A percentile compares a stretch with the other conserved stretches of the same genome.
These are phyloP conservation scores for Typha latifolia DNA, from an alignment of 176 grass and related monocot genomes.

Conservation along the genomic window DNA sequence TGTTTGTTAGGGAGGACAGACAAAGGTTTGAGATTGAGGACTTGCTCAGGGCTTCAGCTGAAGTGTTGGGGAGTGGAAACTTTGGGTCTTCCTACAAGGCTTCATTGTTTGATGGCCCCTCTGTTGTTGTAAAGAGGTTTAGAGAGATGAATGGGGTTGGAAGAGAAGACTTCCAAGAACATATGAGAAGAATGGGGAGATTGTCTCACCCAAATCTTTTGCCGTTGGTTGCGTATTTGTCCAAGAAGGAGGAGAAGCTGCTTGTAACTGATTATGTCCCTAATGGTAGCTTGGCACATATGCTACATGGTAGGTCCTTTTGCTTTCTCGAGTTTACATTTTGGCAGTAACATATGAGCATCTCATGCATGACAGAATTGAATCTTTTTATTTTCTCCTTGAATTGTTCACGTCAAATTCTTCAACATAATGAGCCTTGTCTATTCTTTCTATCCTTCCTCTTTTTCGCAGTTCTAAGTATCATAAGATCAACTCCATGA, in stretches of 20 bases:
- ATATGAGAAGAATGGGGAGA: slow-evolving; percentile 67
- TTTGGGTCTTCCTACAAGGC: slow-evolving; percentile 93
- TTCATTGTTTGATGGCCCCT: slow-evolving; percentile 27
- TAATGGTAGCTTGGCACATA: slow-evolving; percentile 73
- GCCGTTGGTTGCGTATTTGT: slow-evolving; percentile 75
- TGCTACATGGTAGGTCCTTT: slow-evolving; percentile 44
- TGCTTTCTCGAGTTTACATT: background rate
- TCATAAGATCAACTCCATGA: background rate
- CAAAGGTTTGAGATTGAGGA: slow-evolving; percentile 71
- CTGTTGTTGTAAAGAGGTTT: slow-evolving; percentile 85
- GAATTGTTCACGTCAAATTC: too few species aligned
- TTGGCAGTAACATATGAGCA: background rate
- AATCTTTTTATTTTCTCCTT: background rate
- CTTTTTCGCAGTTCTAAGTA: background rate
- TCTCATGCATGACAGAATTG: background rate
- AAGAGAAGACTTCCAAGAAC: slow-evolving; percentile 61
- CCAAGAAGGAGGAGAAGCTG: slow-evolving; percentile 90
- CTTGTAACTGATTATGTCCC: slow-evolving; percentile 56
- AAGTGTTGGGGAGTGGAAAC: slow-evolving; percentile 80
- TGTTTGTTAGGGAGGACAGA: slow-evolving; percentile 47
- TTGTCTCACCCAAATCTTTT: slow-evolving; percentile 72
- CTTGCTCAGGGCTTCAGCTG: slow-evolving; percentile 62
- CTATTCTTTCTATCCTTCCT: too few species aligned
- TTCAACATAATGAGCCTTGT: too few species aligned
- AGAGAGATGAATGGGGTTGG: slow-evolving; percentile 64